Percentiles rank a stretch among this genome's conserved stretches.
phyloP scores from a whole-genome alignment of 345 rosid species.

The Salix arbutifolia region DNA sequence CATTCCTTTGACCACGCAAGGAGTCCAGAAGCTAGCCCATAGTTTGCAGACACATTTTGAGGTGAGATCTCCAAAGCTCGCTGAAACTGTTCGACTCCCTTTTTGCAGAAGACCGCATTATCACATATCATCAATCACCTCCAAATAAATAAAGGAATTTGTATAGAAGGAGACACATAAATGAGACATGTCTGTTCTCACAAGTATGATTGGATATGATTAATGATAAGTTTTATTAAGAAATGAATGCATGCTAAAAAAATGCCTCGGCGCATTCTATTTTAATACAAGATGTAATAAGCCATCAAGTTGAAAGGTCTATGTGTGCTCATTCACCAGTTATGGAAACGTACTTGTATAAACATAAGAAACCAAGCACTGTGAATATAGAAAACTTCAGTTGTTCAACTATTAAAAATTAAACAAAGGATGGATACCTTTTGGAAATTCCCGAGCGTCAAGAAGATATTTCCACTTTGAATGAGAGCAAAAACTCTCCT shows the following conservation, averaged over 20 bases:
- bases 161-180: background rate
- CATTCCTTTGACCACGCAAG: conserved; percentile 84
- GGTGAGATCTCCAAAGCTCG: conserved; percentile 72
- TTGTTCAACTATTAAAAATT: background rate
- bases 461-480: conserved; percentile 85
- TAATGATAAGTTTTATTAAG: background rate
- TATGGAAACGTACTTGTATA: too few species aligned
- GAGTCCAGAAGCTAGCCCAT: conserved; percentile 82
- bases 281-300: background rate
- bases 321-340: too few species aligned
- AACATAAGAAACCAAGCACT: background rate
- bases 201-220: background rate
- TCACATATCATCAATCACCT: background rate
- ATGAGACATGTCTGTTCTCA: background rate
- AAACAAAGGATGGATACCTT: conserved; percentile 42
- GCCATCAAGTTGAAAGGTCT: background rate
- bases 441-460: conserved; percentile 84
- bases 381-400: background rate
- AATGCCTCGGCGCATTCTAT: background rate
- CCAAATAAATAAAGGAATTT: conserved; percentile 1
- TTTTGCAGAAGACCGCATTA: conserved; percentile 21
- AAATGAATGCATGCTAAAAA: background rate
- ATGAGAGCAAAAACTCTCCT: conserved; percentile 59
- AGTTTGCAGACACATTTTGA: conserved; percentile 63
- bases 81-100: conserved; percentile 84